phyloP scores from a whole-genome alignment of 768 basidiomycete species.

The Mrakia frigida region DNA sequence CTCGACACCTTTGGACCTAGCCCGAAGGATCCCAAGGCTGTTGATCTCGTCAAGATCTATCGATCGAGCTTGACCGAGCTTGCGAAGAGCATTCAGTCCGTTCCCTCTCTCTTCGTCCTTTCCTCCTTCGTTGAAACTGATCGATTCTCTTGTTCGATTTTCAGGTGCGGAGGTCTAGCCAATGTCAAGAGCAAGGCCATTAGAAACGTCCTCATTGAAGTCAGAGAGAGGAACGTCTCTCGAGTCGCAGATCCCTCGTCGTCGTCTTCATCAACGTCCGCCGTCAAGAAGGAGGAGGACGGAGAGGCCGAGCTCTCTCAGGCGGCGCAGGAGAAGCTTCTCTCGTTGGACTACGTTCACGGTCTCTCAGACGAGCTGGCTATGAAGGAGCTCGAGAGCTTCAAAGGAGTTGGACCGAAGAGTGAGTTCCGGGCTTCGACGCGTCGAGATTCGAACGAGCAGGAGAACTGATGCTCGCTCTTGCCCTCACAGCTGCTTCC shows the following conservation, averaged over 20 bases:
- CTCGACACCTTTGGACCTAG: slow-evolving; percentile 21
- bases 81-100: slow-evolving; percentile 14
- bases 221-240: slow-evolving; percentile 18
- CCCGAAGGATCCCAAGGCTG: slow-evolving; percentile 1
- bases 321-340: slow-evolving; percentile 19
- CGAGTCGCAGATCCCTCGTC: background rate
- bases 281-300: slow-evolving; percentile 10
- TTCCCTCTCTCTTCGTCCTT: background rate
- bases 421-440: background rate
- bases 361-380: slow-evolving; percentile 16
- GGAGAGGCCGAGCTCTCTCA: background rate
- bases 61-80: background rate
- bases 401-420: slow-evolving; percentile 30
- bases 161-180: slow-evolving; percentile 29
- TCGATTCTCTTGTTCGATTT: background rate
- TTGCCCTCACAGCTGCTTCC: slow-evolving; percentile 13
- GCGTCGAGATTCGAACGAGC: background rate
- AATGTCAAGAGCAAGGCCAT: slow-evolving; percentile 30
- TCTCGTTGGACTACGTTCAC: slow-evolving; percentile 27
- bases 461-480: background rate
- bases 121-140: background rate
- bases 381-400: slow-evolving; percentile 28
- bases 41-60: slow-evolving; percentile 14
- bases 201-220: slow-evolving; percentile 13
- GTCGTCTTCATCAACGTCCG: background rate